These are phyloP conservation scores for Botrytis pseudocinerea DNA, from an alignment of 2,329 filamentous ascomycete species.

Conservation along the genomic window DNA sequence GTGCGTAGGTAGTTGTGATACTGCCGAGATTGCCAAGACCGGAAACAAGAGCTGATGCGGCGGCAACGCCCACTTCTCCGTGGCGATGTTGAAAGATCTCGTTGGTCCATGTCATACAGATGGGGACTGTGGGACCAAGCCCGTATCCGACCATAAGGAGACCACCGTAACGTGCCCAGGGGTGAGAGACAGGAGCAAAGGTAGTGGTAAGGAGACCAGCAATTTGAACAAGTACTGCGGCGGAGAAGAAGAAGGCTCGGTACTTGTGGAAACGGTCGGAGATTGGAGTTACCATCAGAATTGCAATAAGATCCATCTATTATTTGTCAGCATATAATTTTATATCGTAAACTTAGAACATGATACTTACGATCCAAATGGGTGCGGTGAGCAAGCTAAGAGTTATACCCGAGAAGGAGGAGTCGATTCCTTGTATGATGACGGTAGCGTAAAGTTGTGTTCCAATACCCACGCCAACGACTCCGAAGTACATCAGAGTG, in stretches of 20 bases:
- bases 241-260: conserved; percentile 78
- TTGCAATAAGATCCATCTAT: conserved; percentile 84
- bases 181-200: conserved; percentile 64
- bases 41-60: conserved; percentile 81
- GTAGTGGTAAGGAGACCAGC: conserved; percentile 77
- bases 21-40: conserved; percentile 85
- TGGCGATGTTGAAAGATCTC: conserved; percentile 89
- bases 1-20: conserved; percentile 82
- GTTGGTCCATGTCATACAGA: conserved; percentile 91
- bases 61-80: conserved; percentile 86
- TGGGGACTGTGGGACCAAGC: conserved; percentile 85
- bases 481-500: conserved; percentile 89
- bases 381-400: conserved; percentile 84
- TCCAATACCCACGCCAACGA: conserved; percentile 88
- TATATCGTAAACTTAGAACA: not conserved
- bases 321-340: conserved; percentile 15
- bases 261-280: conserved; percentile 83
- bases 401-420: conserved; percentile 68
- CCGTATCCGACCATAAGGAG: conserved; percentile 90
- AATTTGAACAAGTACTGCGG: conserved; percentile 76
- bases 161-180: conserved; percentile 84
- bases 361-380: conserved; percentile 77
- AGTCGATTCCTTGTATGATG: conserved; percentile 79
- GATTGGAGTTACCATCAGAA: conserved; percentile 79
- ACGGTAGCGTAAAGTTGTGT: conserved; percentile 86